These are phyloP conservation scores for Botrytis hyacinthi DNA, from an alignment of 2,329 filamentous ascomycete genomes.

Conservation along the genomic window DNA sequence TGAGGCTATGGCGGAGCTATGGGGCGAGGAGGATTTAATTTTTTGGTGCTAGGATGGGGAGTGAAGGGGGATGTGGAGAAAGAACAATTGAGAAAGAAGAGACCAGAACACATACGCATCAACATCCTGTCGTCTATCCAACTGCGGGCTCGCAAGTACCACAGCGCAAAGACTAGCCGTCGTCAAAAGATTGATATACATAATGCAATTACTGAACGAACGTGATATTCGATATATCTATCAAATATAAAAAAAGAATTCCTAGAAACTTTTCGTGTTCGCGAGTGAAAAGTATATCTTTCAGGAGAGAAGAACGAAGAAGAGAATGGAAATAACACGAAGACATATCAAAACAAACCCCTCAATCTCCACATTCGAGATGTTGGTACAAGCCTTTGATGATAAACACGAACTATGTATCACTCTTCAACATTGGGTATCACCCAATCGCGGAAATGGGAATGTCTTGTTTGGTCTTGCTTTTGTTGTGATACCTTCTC, in stretches of 20 bases:
- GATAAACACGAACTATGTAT: neutral
- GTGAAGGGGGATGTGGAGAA: too few relatives aligned
- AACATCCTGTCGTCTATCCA: neutral
- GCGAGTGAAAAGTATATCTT: neutral
- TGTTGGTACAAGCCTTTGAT: neutral
- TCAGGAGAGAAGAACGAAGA: neutral
- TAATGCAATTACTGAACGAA: neutral
- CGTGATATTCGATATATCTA: neutral
- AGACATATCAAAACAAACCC: neutral
- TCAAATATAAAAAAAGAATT: neutral
- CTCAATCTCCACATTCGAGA: neutral
- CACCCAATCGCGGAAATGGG: neutral
- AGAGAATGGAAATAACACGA: neutral
- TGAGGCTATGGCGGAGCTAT: constrained; percentile 5
- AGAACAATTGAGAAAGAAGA: neutral
- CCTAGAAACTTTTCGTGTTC: neutral
- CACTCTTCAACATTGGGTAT: neutral
- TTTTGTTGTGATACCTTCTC: neutral
- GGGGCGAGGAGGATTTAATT: neutral
- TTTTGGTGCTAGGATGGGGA: neutral
- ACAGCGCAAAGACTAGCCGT: constrained; percentile 13
- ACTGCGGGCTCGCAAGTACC: neutral
- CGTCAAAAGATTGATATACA: constrained; percentile 17
- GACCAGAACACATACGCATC: neutral
- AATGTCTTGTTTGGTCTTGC: neutral